These are phyloP conservation scores for Colletotrichum lentis DNA, from an alignment of 2,329 filamentous ascomycete species.

Conservation along the genomic window DNA sequence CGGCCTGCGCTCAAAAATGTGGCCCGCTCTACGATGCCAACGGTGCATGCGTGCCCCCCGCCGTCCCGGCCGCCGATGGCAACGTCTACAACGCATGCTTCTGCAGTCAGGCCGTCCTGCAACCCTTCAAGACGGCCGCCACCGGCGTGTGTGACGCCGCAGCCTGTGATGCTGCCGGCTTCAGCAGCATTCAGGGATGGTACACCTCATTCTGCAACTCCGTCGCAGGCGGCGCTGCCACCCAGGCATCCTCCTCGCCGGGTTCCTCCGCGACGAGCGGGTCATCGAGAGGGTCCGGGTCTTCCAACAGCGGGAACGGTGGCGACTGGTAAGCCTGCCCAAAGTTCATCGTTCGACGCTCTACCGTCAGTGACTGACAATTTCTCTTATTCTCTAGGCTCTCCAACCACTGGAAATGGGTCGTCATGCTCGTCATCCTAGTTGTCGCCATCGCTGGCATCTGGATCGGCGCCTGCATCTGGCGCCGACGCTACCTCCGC, in stretches of 20 bases:
- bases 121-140: conserved; percentile 50
- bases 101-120: conserved; percentile 71
- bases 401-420: conserved; percentile 77
- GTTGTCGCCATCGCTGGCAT: conserved; percentile 72
- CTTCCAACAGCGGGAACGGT: conserved; percentile 44
- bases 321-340: conserved; percentile 56
- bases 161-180: conserved; percentile 58
- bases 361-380: conserved; percentile 4
- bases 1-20: conserved; percentile 68
- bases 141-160: conserved; percentile 68
- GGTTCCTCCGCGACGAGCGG: conserved; percentile 42
- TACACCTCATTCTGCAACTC: conserved; percentile 70
- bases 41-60: conserved; percentile 72
- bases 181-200: conserved; percentile 72
- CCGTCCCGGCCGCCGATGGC: conserved; percentile 56
- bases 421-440: conserved; percentile 81
- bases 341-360: conserved; percentile 27
- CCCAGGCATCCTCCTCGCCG: conserved; percentile 44
- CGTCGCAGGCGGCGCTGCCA: conserved; percentile 51
- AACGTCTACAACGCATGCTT: conserved; percentile 74
- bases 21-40: conserved; percentile 74
- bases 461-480: conserved; percentile 72
- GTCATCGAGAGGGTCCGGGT: conserved; percentile 40
- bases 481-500: conserved; percentile 77
- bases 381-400: conserved; percentile 60